phyloP scores from a whole-genome alignment of 345 rosid species.

The Moringa oleifera region DNA sequence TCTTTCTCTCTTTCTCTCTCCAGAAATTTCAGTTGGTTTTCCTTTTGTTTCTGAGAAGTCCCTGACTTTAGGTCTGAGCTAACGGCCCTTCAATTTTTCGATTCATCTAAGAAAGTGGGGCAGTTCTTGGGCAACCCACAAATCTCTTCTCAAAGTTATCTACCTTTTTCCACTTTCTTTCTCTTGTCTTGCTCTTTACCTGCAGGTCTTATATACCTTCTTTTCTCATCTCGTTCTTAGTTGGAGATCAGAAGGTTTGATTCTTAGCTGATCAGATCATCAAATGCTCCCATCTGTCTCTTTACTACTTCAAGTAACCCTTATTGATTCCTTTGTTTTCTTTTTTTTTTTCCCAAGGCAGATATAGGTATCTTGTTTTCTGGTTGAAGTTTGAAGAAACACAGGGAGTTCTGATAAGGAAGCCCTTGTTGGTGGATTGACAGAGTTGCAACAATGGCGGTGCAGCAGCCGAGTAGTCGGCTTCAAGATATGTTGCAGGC shows the following conservation, averaged over 20 bases:
- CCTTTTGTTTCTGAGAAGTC: background rate
- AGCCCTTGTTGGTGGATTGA: too few species aligned
- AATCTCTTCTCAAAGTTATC: slow-evolving; percentile 38
- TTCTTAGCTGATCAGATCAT: slow-evolving; percentile 22
- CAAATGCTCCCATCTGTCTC: background rate
- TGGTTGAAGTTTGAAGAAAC: slow-evolving; percentile 4
- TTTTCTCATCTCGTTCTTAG: background rate
- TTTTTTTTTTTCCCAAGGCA: background rate
- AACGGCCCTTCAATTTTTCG: slow-evolving; percentile 41
- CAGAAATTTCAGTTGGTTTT: background rate
- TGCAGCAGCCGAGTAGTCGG: slow-evolving; percentile 39
- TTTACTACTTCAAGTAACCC: slow-evolving; percentile 14
- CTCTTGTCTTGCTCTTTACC: slow-evolving; percentile 14
- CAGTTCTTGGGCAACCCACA: slow-evolving; percentile 25
- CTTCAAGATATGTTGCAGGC: slow-evolving; percentile 68
- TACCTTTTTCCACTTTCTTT: slow-evolving; percentile 11
- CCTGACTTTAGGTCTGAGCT: slow-evolving; percentile 10
- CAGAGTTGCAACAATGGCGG: slow-evolving; percentile 30
- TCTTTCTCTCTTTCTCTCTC: background rate
- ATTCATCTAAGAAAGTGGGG: background rate
- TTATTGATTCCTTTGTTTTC: background rate
- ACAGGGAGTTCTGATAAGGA: too few species aligned
- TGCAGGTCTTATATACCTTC: slow-evolving; percentile 20
- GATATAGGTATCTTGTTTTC: too few species aligned
- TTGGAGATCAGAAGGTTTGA: slow-evolving; percentile 10